Base-by-base conservation (phyloP, 2,329 filamentous ascomycete species). In the Microsporum audouinii region DNA sequence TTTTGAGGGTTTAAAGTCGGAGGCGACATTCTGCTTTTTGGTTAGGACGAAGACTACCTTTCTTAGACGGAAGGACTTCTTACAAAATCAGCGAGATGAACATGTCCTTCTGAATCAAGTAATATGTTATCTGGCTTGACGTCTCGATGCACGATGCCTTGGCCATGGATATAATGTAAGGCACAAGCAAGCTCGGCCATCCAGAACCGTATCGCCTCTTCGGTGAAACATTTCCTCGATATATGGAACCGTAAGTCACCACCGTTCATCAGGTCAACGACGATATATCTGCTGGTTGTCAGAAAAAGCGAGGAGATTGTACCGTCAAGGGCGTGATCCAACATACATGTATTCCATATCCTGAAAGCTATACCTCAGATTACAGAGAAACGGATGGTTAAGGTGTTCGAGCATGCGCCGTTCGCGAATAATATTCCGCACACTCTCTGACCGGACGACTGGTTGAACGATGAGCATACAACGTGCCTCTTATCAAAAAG, bases 211-310 rank as follows among this genome's bases (percentile, higher is more conserved):
- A 99, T 88, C 2, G 92, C 91, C 58, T 97, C 94, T 76, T 99
- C 94, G 51, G 92, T 99, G 72, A 99, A 97, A 0, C 91, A 94
- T 77, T 97, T 97, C 71, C 94, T 83, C 61, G 94, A 96, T 67
- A 99, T 97, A 76, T 99, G 94, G 73, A 97, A 99, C 71, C 94
- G 87, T 65, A 99, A 77, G 75, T 99, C 94, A 70, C 94, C 94
- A 62, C 94, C 94, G 70, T 88, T 97, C 94, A 99, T 99, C 63
- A 99, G 78, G 77, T 99, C 94, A 65, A 99, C 91, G 59, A 99
- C 92, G 60, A 99, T 85, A 74, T 99, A 89, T 71, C 85, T 88
- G 59, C n/a, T 51, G 41, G 5, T 38, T 45, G 67, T 73, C 65
- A 76, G 68, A 61, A 33, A 34, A 5, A 29, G 36, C 0, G 34